Conservation (phyloP, 2,329 filamentous ascomycete genomes). For the Neocatenulostroma microsporum region DNA sequence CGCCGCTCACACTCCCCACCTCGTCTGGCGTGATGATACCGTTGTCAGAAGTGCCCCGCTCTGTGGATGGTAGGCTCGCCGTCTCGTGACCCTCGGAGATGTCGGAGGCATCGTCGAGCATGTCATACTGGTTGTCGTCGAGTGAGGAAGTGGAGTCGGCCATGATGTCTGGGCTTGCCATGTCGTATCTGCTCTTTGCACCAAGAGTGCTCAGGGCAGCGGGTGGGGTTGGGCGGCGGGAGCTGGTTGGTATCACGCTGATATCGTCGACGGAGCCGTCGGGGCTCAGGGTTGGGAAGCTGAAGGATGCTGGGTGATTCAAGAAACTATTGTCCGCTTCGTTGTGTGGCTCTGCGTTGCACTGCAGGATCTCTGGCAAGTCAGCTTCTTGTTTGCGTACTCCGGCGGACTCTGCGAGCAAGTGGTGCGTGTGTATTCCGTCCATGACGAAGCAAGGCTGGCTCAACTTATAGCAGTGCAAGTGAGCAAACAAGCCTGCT, state of each 20-base stretch:
- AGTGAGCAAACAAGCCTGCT: no score
- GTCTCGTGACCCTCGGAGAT: slow-evolving; percentile 26
- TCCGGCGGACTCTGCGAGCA: no score
- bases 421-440: no score
- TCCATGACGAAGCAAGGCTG: no score
- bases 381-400: background rate
- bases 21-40: slow-evolving; percentile 15
- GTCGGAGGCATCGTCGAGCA: slow-evolving; percentile 27
- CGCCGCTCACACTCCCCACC: background rate
- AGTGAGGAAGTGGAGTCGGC: slow-evolving; percentile 15
- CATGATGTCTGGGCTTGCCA: slow-evolving; percentile 14
- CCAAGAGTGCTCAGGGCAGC: slow-evolving; percentile 25
- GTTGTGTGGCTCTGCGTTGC: background rate
- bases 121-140: slow-evolving; percentile 25
- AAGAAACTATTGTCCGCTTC: no score
- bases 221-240: slow-evolving; percentile 19
- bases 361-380: background rate
- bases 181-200: slow-evolving; percentile 11
- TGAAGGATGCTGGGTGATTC: slow-evolving; percentile 8
- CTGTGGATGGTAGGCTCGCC: slow-evolving; percentile 23
- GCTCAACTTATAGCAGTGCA: no score
- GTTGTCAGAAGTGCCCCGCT: slow-evolving; percentile 11
- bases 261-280: slow-evolving; percentile 25
- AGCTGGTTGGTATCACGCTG: slow-evolving; percentile 8
- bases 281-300: slow-evolving; percentile 22